Conservation (phyloP, 495 filamentous ascomycete species). For the Xylaria palmicola region DNA sequence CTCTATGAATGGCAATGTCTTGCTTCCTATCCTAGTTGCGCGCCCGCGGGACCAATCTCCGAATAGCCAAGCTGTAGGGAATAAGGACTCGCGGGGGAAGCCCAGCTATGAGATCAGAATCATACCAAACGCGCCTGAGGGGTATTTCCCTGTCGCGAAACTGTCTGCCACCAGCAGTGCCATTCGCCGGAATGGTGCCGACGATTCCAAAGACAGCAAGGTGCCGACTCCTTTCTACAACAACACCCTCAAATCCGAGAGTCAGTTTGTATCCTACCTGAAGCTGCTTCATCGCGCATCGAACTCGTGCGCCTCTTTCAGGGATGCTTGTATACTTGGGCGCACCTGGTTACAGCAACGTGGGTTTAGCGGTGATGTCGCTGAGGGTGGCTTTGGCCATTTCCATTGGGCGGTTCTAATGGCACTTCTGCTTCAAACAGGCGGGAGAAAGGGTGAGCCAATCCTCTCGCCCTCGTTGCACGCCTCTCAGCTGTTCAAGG, state of each 20-base stretch:
- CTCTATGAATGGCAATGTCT: constrained; percentile 69
- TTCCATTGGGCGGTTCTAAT: constrained; percentile 84
- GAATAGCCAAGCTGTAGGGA: not conserved
- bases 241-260: constrained; percentile 77
- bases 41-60: constrained; percentile 1
- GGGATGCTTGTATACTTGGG: constrained; percentile 81
- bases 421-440: constrained; percentile 77
- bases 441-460: constrained; percentile 65
- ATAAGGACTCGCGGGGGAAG: constrained; percentile 20
- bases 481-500: constrained; percentile 94
- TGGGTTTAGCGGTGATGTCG: constrained; percentile 65
- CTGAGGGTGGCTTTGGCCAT: constrained; percentile 84
- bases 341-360: constrained; percentile 87
- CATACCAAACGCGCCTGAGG: constrained; percentile 65
- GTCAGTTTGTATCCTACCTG: constrained; percentile 66
- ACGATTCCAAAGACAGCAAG: constrained; percentile 37
- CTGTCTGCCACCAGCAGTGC: constrained; percentile 69
- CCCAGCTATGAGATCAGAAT: constrained; percentile 65
- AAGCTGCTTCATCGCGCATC: constrained; percentile 65
- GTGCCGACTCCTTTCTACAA: constrained; percentile 84
- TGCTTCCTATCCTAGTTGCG: constrained; percentile 71
- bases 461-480: constrained; percentile 77
- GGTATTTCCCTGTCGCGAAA: constrained; percentile 65
- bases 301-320: constrained; percentile 67
- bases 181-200: constrained; percentile 51